A percentile compares a stretch with the other conserved stretches of the same genome.
Evolutionary conservation across 1,139 yeast genomes (phyloP).

Genomic region (Debaryomyces psychrophilus): DNA sequence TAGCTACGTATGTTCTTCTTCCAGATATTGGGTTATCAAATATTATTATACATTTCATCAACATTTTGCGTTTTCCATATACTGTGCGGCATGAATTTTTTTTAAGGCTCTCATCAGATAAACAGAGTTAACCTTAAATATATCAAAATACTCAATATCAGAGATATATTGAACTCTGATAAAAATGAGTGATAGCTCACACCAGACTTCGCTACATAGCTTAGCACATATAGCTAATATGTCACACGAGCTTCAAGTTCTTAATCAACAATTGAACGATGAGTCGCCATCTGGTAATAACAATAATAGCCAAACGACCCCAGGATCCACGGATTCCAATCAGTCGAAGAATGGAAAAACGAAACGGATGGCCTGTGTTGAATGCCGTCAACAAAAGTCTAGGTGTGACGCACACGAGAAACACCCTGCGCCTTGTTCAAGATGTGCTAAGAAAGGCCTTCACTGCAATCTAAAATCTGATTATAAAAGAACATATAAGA

Average conservation of each 20-base stretch:
- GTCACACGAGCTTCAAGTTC: slow-evolving; percentile 44
- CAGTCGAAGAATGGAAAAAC: slow-evolving; percentile 27
- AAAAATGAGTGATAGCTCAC: slow-evolving; percentile 18
- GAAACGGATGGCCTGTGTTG: slow-evolving; percentile 87
- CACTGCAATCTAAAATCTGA: slow-evolving; percentile 76
- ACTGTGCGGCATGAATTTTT: slow-evolving; percentile 5
- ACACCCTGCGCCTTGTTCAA: slow-evolving; percentile 79
- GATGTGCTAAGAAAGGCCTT: slow-evolving; percentile 73
- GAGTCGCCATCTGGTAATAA: slow-evolving; percentile 10
- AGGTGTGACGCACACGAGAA: slow-evolving; percentile 83
- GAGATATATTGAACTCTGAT: neutral
- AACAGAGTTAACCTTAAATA: neutral
- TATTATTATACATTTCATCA: neutral
- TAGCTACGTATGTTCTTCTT: neutral
- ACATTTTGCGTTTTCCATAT: neutral
- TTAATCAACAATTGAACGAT: slow-evolving; percentile 30
- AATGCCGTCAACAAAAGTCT: slow-evolving; percentile 92
- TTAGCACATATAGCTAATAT: slow-evolving; percentile 51
- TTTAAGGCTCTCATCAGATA: slow-evolving; percentile 1
- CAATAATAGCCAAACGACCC: slow-evolving; percentile 1
- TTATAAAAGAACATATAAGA: slow-evolving; percentile 84
- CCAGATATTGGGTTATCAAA: neutral
- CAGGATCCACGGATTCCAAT: slow-evolving; percentile 1
- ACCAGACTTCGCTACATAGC: slow-evolving; percentile 37
- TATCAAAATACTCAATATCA: neutral